phyloP scores from a whole-genome alignment of 306 rosid genomes.

The Leucaena leucocephala region DNA sequence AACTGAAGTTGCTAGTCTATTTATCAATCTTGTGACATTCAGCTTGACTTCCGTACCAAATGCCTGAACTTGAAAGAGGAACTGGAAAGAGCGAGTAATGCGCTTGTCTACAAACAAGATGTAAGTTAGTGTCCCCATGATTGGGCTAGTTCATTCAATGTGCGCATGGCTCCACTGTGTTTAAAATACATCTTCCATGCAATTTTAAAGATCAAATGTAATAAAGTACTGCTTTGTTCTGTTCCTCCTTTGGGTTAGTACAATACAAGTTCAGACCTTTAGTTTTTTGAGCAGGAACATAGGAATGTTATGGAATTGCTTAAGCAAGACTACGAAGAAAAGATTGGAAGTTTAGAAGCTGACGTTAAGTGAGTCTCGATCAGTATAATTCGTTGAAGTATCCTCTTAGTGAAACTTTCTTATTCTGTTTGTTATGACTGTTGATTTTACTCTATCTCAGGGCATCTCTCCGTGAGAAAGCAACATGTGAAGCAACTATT shows the following conservation, averaged over 20 bases:
- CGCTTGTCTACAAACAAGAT: conserved; percentile 44
- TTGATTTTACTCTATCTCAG: conserved; percentile 43
- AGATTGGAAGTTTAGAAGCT: conserved; percentile 54
- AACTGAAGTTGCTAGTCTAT: background rate
- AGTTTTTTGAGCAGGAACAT: conserved; percentile 46
- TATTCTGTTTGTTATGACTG: conserved; percentile 9
- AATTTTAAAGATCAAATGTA: conserved; percentile 17
- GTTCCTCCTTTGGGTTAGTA: background rate
- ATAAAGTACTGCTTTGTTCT: background rate
- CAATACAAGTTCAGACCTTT: conserved; percentile 20
- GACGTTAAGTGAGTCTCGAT: conserved; percentile 56
- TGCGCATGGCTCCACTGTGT: background rate
- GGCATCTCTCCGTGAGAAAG: conserved; percentile 52
- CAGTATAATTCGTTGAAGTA: background rate
- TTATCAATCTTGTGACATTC: conserved; percentile 7
- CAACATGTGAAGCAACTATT: conserved; percentile 53
- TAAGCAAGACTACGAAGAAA: conserved; percentile 52
- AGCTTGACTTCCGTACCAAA: conserved; percentile 65
- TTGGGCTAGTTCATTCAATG: background rate
- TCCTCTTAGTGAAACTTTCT: conserved; percentile 11
- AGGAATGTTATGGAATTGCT: conserved; percentile 52
- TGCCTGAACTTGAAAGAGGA: conserved; percentile 61
- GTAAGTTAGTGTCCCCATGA: conserved; percentile 32
- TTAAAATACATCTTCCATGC: background rate
- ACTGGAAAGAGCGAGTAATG: conserved; percentile 46